phyloP scores from a whole-genome alignment of 2,329 filamentous ascomycete genomes.

The Aspergillus sp. region DNA sequence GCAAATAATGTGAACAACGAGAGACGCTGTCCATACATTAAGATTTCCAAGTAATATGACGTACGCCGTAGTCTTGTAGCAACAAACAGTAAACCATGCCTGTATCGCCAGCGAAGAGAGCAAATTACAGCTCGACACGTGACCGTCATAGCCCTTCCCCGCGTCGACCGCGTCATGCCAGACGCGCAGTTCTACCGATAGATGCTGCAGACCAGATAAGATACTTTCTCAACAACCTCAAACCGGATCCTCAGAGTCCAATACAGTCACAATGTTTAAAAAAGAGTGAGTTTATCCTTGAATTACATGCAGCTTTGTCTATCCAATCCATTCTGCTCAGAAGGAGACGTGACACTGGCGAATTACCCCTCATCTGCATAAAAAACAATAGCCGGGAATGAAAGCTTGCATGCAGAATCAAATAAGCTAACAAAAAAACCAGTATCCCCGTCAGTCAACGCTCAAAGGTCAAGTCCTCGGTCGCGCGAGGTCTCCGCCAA shows the following conservation, averaged over 20 bases:
- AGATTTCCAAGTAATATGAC: no score
- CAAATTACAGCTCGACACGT: constrained; percentile 5
- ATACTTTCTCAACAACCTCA: not conserved
- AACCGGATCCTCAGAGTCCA: constrained; percentile 19
- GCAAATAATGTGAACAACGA: no score
- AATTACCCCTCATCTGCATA: not conserved
- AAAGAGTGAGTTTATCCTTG: constrained; percentile 64
- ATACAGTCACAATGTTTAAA: constrained; percentile 68
- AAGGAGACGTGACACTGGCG: no score
- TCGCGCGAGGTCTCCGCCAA: constrained; percentile 78
- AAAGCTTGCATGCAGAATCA: not conserved
- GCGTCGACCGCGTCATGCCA: constrained; percentile 19
- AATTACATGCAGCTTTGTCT: no score
- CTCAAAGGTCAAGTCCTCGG: constrained; percentile 96
- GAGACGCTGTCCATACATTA: no score
- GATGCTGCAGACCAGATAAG: not conserved
- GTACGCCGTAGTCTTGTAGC: no score
- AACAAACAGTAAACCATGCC: no score
- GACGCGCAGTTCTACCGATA: constrained; percentile 5
- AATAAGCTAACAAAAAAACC: constrained; percentile 10
- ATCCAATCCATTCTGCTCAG: no score
- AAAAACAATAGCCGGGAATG: not conserved
- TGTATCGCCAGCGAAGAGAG: no score
- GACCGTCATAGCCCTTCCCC: constrained; percentile 17
- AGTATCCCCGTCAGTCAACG: constrained; percentile 75